These are phyloP conservation scores for Mucor sp. DNA, from an alignment of 371 early-diverging fungal genomes.

Conservation along the genomic window DNA sequence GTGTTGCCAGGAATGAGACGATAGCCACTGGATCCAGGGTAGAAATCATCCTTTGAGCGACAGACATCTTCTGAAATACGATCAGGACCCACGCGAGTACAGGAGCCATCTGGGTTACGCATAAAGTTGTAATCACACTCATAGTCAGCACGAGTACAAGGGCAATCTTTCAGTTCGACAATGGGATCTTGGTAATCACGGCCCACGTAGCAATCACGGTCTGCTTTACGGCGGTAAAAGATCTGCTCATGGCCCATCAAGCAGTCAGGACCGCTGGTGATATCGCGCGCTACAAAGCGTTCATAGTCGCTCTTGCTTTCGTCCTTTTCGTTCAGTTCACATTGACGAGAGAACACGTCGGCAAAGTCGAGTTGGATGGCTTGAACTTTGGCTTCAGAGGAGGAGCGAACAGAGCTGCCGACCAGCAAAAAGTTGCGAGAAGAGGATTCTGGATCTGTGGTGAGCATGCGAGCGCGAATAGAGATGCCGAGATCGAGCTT, in stretches of 20 bases:
- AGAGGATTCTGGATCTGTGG: conserved; percentile 68
- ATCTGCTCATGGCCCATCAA: conserved; percentile 83
- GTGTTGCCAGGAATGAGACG: conserved; percentile 84
- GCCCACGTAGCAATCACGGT: conserved; percentile 82
- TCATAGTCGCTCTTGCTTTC: conserved; percentile 75
- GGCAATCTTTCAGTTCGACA: conserved; percentile 63
- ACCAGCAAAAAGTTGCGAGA: conserved; percentile 62
- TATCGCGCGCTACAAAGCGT: conserved; percentile 68
- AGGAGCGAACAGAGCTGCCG: conserved; percentile 30
- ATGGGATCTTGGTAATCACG: conserved; percentile 60
- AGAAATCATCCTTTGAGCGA: conserved; percentile 61
- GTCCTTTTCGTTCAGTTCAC: conserved; percentile 57
- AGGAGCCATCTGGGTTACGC: conserved; percentile 54
- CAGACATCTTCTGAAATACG: conserved; percentile 59
- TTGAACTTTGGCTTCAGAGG: conserved; percentile 39
- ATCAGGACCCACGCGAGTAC: conserved; percentile 59
- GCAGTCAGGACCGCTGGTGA: conserved; percentile 72
- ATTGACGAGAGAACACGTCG: conserved; percentile 63
- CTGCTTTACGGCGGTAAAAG: conserved; percentile 76
- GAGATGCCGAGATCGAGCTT: conserved; percentile 42
- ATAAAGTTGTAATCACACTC: conserved; percentile 92
- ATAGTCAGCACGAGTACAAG: conserved; percentile 83
- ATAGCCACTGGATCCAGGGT: conserved; percentile 84
- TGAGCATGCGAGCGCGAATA: conserved; percentile 60
- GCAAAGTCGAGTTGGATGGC: conserved; percentile 75